Base-by-base conservation (phyloP, 2,329 filamentous ascomycete genomes). In the Graphiopsis chlorocephala region DNA sequence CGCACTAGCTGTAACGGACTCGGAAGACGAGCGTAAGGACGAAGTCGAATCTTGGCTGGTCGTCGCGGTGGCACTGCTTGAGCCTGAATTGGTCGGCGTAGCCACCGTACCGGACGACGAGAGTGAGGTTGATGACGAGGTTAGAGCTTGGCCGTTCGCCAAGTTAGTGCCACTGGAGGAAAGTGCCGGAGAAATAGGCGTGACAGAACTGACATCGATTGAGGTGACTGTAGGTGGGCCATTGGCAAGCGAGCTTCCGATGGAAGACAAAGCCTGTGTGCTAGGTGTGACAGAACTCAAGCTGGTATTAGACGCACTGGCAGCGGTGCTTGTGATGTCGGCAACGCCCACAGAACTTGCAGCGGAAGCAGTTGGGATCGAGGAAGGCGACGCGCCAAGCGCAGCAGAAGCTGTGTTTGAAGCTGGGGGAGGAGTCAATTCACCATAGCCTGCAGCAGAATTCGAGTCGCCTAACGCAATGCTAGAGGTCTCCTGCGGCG, bases 281-380 rank as follows among this genome's bases (percentile, higher is more conserved):
- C 53, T 64, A 10, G 62, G 31, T 4, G 25, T 53, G 23, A 35
- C 55, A 20, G 62, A 59, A 31, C 29, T 58, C 20, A 35, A 58
- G 23, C 38, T 58, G 17, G 33, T 26, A 6, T 12, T 28, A 17
- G 50, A 53, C 26, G 14, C 55, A 2, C 33, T 58, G 7, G 33
- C n/a, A 17, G 35, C 38, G 20, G 15, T 56, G 50, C 15, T 53
- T 20, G 53, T 56, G 53, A 56, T 56, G 11, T 56, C 29, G n/a
- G 53, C 53, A 5, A 38, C 53, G 31, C 31, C 31, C 12, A 38
- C 11, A 25, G 29, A 38, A 20, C 53, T 56, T 38, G 29, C 53
- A 56, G 29, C 15, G n/a, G 53, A 29, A 33, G n/a, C 17, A 25
- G 12, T 23, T 23, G 53, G 26, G 53, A 31, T 31, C 15, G 53